Evolutionary conservation across 148 eudicot species (phyloP), one percentile per base, ranked within the genome.

Genomic region (Rhododendron ferrugineum): DNA sequence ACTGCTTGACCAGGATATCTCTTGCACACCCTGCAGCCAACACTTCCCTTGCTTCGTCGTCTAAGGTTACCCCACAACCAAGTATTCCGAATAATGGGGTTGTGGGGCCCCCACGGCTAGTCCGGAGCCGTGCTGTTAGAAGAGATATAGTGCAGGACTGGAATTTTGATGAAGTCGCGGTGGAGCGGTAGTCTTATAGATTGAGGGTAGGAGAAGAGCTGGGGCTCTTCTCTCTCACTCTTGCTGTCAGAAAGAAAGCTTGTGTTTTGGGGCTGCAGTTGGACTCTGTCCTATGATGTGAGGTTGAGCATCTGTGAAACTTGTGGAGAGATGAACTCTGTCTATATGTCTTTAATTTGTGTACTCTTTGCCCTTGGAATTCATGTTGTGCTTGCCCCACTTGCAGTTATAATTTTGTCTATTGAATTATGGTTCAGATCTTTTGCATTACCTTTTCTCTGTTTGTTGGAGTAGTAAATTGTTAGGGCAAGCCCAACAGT

Each of bases 31-130:
- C 26, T 0, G 56, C 86, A 7, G 87, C 93, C 37, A 88, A 88
- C 75, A 74, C 85, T 72, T 46, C 91, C 32, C 80, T 92, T 68
- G 85, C 83, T 56, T 80, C 98, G 74, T 89, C 96, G 32, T 92
- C 98, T 20, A 96, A 96, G 89, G 98, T 96, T 86, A 93, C 92
- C 46, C 98, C 98, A n/a, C 96, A 93, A 60, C 98, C 98, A 28
- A 84, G 86, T 60, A 70, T 87, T 40, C 84, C 93, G 0, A 89
- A 82, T 83, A 90, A 85, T 50, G 85, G 87, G 40, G 84, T 86
- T 20, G 42, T 87, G 44, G 98, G 93, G 0, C 46, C 95, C 34
- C 98, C 98, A 15, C 89, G 98, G 28, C 90, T 95, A 83, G 92
- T 94, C 72, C 85, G 98, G 56, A 93, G 97, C 88, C 94, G 88